Conservation (phyloP, 2,329 filamentous ascomycete species). For the Sporothrix phasma region DNA sequence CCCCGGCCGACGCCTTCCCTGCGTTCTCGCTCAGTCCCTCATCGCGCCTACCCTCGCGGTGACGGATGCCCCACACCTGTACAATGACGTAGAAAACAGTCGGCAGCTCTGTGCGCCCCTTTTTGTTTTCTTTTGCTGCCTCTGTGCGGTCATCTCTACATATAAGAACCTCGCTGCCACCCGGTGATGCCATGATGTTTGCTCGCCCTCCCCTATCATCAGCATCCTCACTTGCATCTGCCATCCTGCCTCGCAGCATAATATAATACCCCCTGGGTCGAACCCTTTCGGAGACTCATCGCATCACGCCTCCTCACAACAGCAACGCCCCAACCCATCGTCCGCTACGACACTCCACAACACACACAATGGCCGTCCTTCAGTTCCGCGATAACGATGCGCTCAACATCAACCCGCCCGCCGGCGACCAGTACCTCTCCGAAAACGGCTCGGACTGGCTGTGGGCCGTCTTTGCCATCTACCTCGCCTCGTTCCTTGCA, state of each 20-base stretch:
- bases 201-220: neutral
- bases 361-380: constrained; percentile 26
- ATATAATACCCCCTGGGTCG: no score
- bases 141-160: neutral
- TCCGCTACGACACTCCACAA: neutral
- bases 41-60: neutral
- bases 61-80: neutral
- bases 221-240: neutral
- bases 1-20: neutral
- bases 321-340: neutral
- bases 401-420: constrained; percentile 37
- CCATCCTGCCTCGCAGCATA: neutral
- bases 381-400: constrained; percentile 34
- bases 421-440: constrained; percentile 31
- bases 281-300: no score
- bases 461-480: constrained; percentile 43
- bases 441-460: constrained; percentile 45
- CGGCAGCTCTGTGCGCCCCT: neutral
- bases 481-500: constrained; percentile 35
- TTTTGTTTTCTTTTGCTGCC: neutral
- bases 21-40: neutral
- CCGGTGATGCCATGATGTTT: neutral
- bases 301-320: no score
- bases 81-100: neutral
- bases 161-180: neutral